These are phyloP conservation scores for Ceratobasidium sp. DNA, from an alignment of 1,284 basidiomycete species.

Conservation along the genomic window DNA sequence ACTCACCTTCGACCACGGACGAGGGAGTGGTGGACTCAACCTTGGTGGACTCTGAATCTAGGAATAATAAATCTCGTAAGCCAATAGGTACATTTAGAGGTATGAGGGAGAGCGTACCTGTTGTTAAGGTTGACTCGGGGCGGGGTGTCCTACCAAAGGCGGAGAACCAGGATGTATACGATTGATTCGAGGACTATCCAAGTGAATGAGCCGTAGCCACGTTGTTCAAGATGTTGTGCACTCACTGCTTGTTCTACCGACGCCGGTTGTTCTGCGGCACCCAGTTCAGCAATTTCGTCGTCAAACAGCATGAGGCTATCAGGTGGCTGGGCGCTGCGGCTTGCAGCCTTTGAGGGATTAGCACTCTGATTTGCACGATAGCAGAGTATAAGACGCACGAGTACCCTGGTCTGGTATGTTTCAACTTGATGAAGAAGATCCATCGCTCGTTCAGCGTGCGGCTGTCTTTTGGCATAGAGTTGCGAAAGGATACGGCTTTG, in stretches of 20 bases:
- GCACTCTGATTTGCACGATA: not conserved
- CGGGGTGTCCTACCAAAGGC: not conserved
- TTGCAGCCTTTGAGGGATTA: not conserved
- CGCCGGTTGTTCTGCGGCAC: too few relatives aligned
- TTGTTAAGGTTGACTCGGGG: not conserved
- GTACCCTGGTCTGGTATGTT: not conserved
- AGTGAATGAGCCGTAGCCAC: not conserved
- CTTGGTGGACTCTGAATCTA: not conserved
- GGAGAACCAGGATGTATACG: slow-evolving; percentile 22
- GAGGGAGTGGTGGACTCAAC: not conserved
- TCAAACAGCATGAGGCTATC: not conserved
- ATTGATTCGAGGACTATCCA: not conserved
- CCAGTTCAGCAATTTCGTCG: not conserved
- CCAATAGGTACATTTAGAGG: not conserved
- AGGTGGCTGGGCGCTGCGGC: not conserved
- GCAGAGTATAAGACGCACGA: not conserved
- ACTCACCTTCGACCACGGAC: not conserved
- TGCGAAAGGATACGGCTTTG: slow-evolving; percentile 20
- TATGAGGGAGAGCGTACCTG: not conserved
- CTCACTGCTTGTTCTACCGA: not conserved
- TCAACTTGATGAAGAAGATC: slow-evolving; percentile 5
- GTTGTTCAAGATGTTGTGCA: not conserved
- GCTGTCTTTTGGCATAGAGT: slow-evolving; percentile 4
- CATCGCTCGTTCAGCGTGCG: not conserved
- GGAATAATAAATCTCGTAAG: not conserved